phyloP scores from a whole-genome alignment of 495 filamentous ascomycete genomes.

The Podospora appendiculata region DNA sequence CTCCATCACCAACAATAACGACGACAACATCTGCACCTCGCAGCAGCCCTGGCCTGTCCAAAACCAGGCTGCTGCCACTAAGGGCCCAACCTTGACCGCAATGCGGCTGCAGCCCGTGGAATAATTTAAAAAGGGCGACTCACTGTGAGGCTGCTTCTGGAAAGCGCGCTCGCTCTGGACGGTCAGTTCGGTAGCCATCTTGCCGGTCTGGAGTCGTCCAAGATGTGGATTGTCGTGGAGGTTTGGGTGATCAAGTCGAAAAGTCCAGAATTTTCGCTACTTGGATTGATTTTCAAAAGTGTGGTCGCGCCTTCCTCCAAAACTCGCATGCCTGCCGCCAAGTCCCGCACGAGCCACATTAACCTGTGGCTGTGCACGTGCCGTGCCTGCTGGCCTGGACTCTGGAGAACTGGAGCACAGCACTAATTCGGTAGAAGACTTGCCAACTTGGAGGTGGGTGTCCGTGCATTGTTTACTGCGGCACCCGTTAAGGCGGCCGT shows the following conservation, averaged over 20 bases:
- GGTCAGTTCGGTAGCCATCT: slow-evolving; percentile 96
- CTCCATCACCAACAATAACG: neutral
- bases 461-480: neutral
- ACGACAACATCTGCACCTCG: too few species aligned
- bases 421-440: too few species aligned
- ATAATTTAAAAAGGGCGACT: slow-evolving; percentile 12
- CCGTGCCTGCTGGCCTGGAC: neutral
- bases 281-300: slow-evolving; percentile 24
- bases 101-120: neutral
- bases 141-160: slow-evolving; percentile 96
- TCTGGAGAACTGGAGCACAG: too few species aligned
- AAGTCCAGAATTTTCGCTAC: slow-evolving; percentile 20
- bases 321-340: too few species aligned
- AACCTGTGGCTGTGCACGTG: neutral
- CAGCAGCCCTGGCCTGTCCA: too few species aligned
- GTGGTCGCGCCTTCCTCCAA: slow-evolving; percentile 8
- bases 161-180: slow-evolving; percentile 97
- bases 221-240: slow-evolving; percentile 18
- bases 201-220: slow-evolving; percentile 47
- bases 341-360: slow-evolving; percentile 1
- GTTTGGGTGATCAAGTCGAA: slow-evolving; percentile 12
- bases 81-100: too few species aligned
- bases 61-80: too few species aligned
- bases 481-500: too few species aligned
- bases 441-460: too few species aligned